Evolutionary conservation across 2,329 filamentous ascomycete genomes (phyloP), one percentile per base, ranked within the genome.

Genomic region (Trichoderma sp.): DNA sequence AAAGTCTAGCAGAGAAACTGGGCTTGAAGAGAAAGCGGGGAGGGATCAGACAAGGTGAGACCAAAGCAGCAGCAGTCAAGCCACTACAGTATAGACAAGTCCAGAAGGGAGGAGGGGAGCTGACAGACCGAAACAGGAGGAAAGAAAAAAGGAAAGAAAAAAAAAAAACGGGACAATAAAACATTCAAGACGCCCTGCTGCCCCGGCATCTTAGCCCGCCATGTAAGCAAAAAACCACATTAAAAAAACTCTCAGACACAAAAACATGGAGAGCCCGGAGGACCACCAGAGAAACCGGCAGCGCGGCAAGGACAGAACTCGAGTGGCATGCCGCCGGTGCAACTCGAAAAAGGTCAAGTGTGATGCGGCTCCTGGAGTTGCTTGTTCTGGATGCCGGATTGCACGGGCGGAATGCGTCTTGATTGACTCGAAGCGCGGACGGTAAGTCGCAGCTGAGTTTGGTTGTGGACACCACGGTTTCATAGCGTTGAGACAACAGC

Each of bases 301-400:
- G 7, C 59, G 59, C 33, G 21, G 27, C 27, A 35, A 52, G 10
- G 59, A 62, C 59, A 62, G 59, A 35, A 52, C 43, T 35, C 59
- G 59, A 47, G 47, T 62, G 49, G 59, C 59, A 33, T 62, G 59
- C 43, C 59, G 59, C 40, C 59, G 59, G 16, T 62, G 59, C 31
- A 62, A 62, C 10, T 62, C 59, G 27, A 62, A 62, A 52, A 62
- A 62, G 43, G 59, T 62, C 59, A 62, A 62, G 59, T 62, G 59
- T 27, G 59, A 62, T 35, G 59, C 59, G 13, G 43, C 43, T 35
- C 59, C 59, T 49, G 59, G 59, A 33, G 29, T 62, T 62, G n/a
- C 59, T 24, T 62, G 59, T 62, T 62, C 59, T 33, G 59, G 59
- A n/a, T 62, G 59, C 43, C 59, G 33, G 40, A 33, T 35, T 62